Evolutionary conservation across 2,329 filamentous ascomycete species (phyloP).

Genomic region (Hirsutella minnesotensis): DNA sequence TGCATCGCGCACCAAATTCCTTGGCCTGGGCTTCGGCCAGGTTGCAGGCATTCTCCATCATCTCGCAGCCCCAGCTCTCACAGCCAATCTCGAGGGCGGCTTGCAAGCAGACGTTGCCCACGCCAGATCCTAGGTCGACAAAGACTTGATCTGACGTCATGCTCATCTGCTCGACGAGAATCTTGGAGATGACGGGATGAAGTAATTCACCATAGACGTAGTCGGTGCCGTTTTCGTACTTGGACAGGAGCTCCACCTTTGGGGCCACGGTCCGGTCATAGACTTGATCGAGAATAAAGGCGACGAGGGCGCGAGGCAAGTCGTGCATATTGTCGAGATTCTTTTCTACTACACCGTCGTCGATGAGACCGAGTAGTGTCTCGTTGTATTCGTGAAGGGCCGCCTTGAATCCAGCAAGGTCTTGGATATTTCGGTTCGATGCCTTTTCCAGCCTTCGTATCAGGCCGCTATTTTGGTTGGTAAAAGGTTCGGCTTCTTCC

Average conservation of each 20-base stretch:
- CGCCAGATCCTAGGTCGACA: constrained; percentile 88
- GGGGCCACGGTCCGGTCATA: constrained; percentile 90
- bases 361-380: constrained; percentile 51
- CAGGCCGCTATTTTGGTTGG: constrained; percentile 61
- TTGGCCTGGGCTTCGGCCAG: constrained; percentile 68
- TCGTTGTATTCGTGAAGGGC: constrained; percentile 70
- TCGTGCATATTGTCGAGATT: constrained; percentile 59
- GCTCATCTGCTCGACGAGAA: constrained; percentile 63
- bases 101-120: constrained; percentile 91
- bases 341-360: constrained; percentile 58
- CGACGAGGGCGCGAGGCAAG: constrained; percentile 60
- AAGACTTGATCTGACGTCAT: constrained; percentile 80
- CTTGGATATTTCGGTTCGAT: constrained; percentile 51
- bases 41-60: constrained; percentile 82
- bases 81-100: constrained; percentile 88
- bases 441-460: constrained; percentile 68
- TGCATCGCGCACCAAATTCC: constrained; percentile 77
- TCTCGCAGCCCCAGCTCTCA: constrained; percentile 92
- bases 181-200: constrained; percentile 70
- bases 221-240: constrained; percentile 83
- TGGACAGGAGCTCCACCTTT: constrained; percentile 68
- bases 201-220: constrained; percentile 92
- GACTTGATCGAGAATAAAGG: constrained; percentile 74
- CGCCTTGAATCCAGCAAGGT: constrained; percentile 55
- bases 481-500: constrained; percentile 54